phyloP scores from a whole-genome alignment of 495 filamentous ascomycete species.

The Aspergillus avenaceus region DNA sequence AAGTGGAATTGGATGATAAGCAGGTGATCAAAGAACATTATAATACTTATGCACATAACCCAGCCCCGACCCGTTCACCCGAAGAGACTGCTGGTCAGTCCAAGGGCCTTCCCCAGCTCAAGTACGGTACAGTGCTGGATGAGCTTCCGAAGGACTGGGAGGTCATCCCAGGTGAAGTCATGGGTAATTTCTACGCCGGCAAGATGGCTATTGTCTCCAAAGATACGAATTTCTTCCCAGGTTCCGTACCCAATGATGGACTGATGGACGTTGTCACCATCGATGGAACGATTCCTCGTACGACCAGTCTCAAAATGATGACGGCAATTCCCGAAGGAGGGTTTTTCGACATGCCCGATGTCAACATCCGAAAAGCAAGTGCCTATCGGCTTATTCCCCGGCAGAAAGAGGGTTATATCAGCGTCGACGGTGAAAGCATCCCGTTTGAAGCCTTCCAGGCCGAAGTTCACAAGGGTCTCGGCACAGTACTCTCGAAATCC shows the following conservation, averaged over 20 bases:
- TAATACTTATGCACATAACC: conserved; percentile 41
- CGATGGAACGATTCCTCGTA: conserved; percentile 65
- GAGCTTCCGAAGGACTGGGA: conserved; percentile 73
- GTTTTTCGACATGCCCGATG: conserved; percentile 74
- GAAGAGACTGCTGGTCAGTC: conserved; percentile 22
- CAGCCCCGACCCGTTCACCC: conserved; percentile 17
- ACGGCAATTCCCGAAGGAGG: conserved; percentile 62
- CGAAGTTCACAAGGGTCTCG: conserved; percentile 80
- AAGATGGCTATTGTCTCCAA: conserved; percentile 94
- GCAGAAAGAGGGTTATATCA: conserved; percentile 71
- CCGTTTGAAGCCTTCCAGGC: conserved; percentile 87
- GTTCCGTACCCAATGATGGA: conserved; percentile 79
- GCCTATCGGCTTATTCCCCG: conserved; percentile 82
- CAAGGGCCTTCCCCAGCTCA: conserved; percentile 64
- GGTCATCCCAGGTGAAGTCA: conserved; percentile 61
- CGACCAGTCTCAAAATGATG: conserved; percentile 61
- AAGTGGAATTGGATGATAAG: conserved; percentile 76
- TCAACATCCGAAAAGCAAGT: conserved; percentile 74
- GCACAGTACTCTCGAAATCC: conserved; percentile 73
- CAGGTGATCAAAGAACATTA: conserved; percentile 71
- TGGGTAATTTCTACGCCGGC: conserved; percentile 92
- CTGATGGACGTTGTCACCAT: conserved; percentile 80
- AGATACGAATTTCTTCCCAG: conserved; percentile 83
- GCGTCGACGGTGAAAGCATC: conserved; percentile 86
- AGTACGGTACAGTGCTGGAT: conserved; percentile 75